Conservation (phyloP, 2,329 filamentous ascomycete genomes). For the Ophiostoma angusticollis region DNA sequence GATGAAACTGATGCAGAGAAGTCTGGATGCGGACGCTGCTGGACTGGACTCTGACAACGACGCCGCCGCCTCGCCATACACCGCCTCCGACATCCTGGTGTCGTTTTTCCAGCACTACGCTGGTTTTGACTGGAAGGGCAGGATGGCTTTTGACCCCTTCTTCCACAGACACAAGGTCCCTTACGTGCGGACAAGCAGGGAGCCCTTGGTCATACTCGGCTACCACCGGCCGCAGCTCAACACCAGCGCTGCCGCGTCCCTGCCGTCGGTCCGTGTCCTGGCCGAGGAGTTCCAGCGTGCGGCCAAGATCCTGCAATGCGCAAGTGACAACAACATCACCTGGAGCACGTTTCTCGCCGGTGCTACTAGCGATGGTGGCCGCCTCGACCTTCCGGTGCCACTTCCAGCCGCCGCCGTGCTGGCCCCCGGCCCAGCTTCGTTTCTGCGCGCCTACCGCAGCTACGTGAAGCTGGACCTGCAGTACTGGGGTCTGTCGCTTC, state of each 20-base stretch:
- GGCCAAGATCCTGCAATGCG: conserved; percentile 23
- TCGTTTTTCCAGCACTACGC: conserved; percentile 55
- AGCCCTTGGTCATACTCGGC: conserved; percentile 50
- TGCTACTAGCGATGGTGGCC: neutral
- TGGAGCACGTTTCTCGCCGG: conserved; percentile 32
- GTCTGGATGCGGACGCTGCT: neutral
- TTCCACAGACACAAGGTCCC: conserved; percentile 35
- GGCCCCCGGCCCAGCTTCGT: conserved; percentile 27
- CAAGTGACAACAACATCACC: conserved; percentile 18
- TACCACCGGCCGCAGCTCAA: conserved; percentile 51
- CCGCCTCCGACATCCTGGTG: conserved; percentile 37
- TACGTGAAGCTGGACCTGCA: conserved; percentile 50
- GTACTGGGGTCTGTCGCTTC: conserved; percentile 49
- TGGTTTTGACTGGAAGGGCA: conserved; percentile 42
- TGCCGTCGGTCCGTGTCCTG: conserved; percentile 38
- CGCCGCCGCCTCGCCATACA: neutral
- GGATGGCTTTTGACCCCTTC: conserved; percentile 45
- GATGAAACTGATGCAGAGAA: conserved; percentile 35
- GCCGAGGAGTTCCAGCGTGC: conserved; percentile 38
- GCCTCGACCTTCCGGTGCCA: too few relatives aligned
- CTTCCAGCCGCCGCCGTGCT: too few relatives aligned
- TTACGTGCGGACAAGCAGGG: conserved; percentile 42
- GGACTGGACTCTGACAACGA: neutral
- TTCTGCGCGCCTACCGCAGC: conserved; percentile 36
- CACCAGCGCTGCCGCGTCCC: conserved; percentile 40